These are phyloP conservation scores for Saxispiralis lemnorum DNA, from an alignment of 495 filamentous ascomycete species.

Conservation along the genomic window DNA sequence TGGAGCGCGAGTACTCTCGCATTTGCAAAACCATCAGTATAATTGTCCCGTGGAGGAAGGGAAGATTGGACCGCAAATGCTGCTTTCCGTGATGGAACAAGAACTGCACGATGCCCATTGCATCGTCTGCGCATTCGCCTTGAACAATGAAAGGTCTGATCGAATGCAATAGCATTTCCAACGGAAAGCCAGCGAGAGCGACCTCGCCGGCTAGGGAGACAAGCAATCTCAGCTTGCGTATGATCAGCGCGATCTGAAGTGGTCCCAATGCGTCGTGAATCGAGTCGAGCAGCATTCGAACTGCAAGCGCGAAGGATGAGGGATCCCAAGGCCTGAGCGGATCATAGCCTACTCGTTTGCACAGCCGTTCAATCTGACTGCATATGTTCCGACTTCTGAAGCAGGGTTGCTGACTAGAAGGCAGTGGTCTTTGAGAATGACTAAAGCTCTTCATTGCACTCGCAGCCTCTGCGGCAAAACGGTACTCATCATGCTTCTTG, in stretches of 20 bases:
- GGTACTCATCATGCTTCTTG: constrained; percentile 40
- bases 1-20: constrained; percentile 48
- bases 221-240: constrained; percentile 70
- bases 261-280: constrained; percentile 79
- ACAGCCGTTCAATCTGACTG: constrained; percentile 58
- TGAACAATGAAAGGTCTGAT: constrained; percentile 65
- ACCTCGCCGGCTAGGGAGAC: constrained; percentile 56
- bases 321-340: constrained; percentile 56
- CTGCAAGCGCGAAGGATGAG: constrained; percentile 52
- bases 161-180: constrained; percentile 82
- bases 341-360: constrained; percentile 48
- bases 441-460: constrained; percentile 47
- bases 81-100: constrained; percentile 49
- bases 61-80: constrained; percentile 43
- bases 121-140: constrained; percentile 77
- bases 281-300: constrained; percentile 58
- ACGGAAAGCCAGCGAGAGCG: constrained; percentile 57
- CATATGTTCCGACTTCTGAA: constrained; percentile 62
- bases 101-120: constrained; percentile 73
- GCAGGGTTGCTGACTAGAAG: constrained; percentile 65
- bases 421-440: constrained; percentile 39
- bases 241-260: constrained; percentile 64
- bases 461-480: constrained; percentile 43
- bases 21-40: constrained; percentile 60
- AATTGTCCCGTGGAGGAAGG: constrained; percentile 62